A percentile compares a stretch with the other conserved stretches of the same genome.
Evolutionary conservation across 805 yeast genomes (phyloP).

Genomic region (Metschnikowia borealis): DNA sequence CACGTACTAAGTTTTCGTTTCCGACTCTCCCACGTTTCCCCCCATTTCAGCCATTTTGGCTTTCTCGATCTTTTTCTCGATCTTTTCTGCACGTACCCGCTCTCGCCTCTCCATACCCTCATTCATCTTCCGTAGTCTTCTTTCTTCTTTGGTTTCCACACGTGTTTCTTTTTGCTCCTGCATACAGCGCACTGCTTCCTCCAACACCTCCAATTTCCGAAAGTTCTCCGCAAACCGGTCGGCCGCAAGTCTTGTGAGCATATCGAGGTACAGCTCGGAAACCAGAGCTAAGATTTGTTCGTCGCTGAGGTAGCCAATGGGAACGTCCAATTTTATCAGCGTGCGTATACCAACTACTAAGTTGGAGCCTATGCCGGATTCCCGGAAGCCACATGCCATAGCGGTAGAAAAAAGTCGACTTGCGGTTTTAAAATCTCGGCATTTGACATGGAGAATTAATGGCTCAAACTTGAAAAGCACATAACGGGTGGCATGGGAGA

Average conservation of each 20-base stretch:
- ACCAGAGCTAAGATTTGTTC: constrained; percentile 43
- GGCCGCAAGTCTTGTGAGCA: constrained; percentile 51
- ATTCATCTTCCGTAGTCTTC: constrained; percentile 47
- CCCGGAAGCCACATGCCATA: constrained; percentile 83
- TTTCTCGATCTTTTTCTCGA: constrained; percentile 8
- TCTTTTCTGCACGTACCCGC: constrained; percentile 17
- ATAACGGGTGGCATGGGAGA: constrained; percentile 34
- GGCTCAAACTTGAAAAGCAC: constrained; percentile 82
- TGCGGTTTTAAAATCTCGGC: constrained; percentile 59
- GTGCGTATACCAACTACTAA: constrained; percentile 74
- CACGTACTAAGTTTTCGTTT: neutral
- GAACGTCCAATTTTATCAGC: constrained; percentile 70
- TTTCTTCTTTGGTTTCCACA: constrained; percentile 53
- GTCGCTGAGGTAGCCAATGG: constrained; percentile 56
- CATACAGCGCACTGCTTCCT: constrained; percentile 38
- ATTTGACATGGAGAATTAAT: constrained; percentile 76
- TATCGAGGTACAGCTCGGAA: constrained; percentile 43
- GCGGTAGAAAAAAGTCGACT: constrained; percentile 62
- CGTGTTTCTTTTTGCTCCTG: constrained; percentile 3
- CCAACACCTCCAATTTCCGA: constrained; percentile 49
- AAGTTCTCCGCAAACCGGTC: constrained; percentile 67
- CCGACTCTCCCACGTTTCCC: neutral
- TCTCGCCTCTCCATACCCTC: constrained; percentile 42
- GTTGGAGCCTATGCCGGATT: constrained; percentile 79
- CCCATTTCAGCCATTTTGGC: neutral